phyloP scores from a whole-genome alignment of 352 stramenopile genomes.

The Phytopythium sindhum region DNA sequence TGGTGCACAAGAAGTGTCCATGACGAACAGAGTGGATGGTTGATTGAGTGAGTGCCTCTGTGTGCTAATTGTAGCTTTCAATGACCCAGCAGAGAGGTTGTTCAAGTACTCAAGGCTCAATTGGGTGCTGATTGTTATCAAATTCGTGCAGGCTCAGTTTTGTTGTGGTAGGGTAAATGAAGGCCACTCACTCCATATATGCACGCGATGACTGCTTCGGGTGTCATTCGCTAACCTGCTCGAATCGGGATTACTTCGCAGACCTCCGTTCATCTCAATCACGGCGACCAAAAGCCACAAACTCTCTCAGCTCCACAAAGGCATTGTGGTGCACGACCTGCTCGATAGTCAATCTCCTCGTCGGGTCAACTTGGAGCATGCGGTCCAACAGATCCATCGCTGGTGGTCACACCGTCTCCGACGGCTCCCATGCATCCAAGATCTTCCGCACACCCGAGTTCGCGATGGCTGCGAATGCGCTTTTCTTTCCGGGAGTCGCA shows the following conservation, averaged over 20 bases:
- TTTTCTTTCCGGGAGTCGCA: constrained; percentile 15
- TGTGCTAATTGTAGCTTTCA: too few relatives aligned
- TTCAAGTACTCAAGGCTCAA: too few relatives aligned
- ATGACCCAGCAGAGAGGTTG: too few relatives aligned
- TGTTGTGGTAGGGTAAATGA: too few relatives aligned
- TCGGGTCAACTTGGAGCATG: constrained; percentile 28
- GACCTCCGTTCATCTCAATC: too few relatives aligned
- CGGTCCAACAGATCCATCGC: constrained; percentile 19
- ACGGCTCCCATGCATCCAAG: constrained; percentile 26
- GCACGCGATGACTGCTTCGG: too few relatives aligned
- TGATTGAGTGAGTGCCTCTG: too few relatives aligned
- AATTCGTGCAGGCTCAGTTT: too few relatives aligned
- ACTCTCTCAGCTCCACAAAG: neutral
- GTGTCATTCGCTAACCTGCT: too few relatives aligned
- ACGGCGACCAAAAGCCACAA: neutral
- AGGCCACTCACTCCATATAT: too few relatives aligned
- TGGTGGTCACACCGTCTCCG: constrained; percentile 4
- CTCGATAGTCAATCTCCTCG: constrained; percentile 12
- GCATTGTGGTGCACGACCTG: constrained; percentile 16
- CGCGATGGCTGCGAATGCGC: constrained; percentile 22
- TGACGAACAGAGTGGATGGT: constrained; percentile 11
- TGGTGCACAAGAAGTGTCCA: constrained; percentile 97
- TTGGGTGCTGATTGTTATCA: too few relatives aligned
- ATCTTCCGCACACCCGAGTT: constrained; percentile 24
- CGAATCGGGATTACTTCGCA: too few relatives aligned